Evolutionary conservation across 441 rosid genomes (phyloP), one percentile per base, ranked within the genome.

Genomic region (Dalechampia spathulata): DNA sequence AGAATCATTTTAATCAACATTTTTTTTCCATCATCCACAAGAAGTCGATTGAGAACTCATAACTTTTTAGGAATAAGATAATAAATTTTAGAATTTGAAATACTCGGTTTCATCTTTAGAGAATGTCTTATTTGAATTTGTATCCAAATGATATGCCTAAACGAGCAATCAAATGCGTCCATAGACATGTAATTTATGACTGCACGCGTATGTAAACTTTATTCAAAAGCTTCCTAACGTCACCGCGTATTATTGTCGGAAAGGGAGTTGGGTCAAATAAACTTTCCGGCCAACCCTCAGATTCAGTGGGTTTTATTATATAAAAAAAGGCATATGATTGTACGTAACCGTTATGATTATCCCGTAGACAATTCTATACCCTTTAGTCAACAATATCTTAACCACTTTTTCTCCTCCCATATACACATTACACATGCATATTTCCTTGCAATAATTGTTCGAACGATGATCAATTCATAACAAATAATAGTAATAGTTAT

Each of bases 311-410:
- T 52, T 54, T 48, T 58, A 61, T 64, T 71, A 57, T 65, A 62
- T 55, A 65, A 50, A 44, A 52, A 39, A 17, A 61, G 45, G 32
- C 30, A 30, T 64, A 69, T 61, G 79, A 73, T 63, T 65, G 72
- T 69, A 70, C 83, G 75, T 68, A 79, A 77, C 85, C 73, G 85
- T 78, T 84, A 76, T 79, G 83, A 82, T 84, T 80, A 72, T 83
- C 82, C 86, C 61, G 67, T 66, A 60, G 62, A 52, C n/a, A 45
- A 38, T 37, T 54, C 26, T 41, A 40, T 37, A 48, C 48, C 47
- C 65, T 67, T 58, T 59, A 72, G 87, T 80, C 91, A 85, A 81
- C 91, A 74, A 67, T 62, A 83, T 81, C 85, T 82, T 74, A 80
- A 78, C 91, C 74, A 72, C 68, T 52, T 71, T 65, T 65, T 58